Evolutionary conservation across 2,329 filamentous ascomycete genomes (phyloP).

Genomic region (Alternaria angustiovoidea): DNA sequence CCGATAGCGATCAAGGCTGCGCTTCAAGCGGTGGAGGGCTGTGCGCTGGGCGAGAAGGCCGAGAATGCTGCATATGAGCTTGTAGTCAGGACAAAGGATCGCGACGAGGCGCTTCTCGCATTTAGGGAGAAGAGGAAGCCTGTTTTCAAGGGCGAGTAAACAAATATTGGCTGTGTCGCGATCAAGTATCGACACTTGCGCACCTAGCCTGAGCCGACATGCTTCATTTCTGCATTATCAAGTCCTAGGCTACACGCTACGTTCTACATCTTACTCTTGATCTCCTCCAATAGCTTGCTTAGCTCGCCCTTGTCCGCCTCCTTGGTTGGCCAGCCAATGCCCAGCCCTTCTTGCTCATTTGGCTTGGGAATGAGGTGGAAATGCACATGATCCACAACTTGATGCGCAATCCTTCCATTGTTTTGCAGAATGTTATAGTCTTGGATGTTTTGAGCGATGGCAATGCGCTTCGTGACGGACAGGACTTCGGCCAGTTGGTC

Average conservation of each 20-base stretch:
- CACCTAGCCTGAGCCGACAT: neutral
- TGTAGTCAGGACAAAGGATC: slow-evolving; percentile 84
- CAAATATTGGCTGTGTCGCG: neutral
- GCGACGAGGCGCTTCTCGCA: slow-evolving; percentile 84
- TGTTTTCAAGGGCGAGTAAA: slow-evolving; percentile 65
- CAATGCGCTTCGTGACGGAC: slow-evolving; percentile 87
- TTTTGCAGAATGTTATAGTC: slow-evolving; percentile 98
- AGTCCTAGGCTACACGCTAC: neutral
- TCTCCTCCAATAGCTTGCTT: slow-evolving; percentile 79
- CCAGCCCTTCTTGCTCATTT: slow-evolving; percentile 79
- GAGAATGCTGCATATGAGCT: slow-evolving; percentile 88
- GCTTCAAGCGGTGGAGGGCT: slow-evolving; percentile 78
- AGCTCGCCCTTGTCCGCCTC: slow-evolving; percentile 81
- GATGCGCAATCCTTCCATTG: slow-evolving; percentile 90
- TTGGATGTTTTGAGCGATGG: slow-evolving; percentile 73
- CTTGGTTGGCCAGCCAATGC: slow-evolving; percentile 80
- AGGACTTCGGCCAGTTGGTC: slow-evolving; percentile 84
- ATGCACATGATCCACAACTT: slow-evolving; percentile 92
- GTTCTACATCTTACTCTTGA: slow-evolving; percentile 84
- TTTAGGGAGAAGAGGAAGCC: slow-evolving; percentile 81
- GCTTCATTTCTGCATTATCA: slow-evolving; percentile 28
- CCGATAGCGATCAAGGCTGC: slow-evolving; percentile 83
- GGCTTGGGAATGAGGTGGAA: slow-evolving; percentile 99
- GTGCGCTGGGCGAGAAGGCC: slow-evolving; percentile 70
- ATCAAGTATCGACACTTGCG: neutral